phyloP scores from a whole-genome alignment of 2,329 filamentous ascomycete species.

The Bipolaris sorokiniana region DNA sequence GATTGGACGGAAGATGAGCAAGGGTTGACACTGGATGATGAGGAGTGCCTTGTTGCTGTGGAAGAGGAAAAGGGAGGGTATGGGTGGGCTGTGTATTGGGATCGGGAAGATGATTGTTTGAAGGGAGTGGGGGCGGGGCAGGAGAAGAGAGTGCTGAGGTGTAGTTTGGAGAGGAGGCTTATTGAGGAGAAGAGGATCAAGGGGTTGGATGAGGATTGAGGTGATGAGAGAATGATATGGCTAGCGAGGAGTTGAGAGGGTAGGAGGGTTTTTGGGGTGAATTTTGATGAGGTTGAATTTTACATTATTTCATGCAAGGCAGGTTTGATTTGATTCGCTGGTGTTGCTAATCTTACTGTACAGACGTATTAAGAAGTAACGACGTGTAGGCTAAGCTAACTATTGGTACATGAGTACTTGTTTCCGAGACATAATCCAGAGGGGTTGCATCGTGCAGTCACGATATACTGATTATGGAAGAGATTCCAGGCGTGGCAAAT shows the following conservation, averaged over 20 bases:
- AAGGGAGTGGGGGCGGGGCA: conserved; percentile 46
- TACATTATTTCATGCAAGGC: too few species aligned
- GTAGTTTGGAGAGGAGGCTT: conserved; percentile 54
- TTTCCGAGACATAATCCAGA: too few species aligned
- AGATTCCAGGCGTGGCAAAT: too few species aligned
- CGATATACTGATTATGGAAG: too few species aligned
- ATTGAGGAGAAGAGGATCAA: conserved; percentile 25
- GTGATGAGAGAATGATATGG: neutral
- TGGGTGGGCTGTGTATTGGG: conserved; percentile 62
- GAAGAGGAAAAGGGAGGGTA: conserved; percentile 56
- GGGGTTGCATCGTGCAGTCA: too few species aligned
- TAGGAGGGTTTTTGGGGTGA: too few species aligned
- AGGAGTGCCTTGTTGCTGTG: conserved; percentile 63
- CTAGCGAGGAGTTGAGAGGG: neutral
- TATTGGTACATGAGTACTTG: too few species aligned
- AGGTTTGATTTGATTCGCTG: too few species aligned
- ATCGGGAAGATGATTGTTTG: conserved; percentile 55
- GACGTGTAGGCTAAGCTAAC: too few species aligned
- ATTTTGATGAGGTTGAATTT: too few species aligned
- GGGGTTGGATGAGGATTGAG: conserved; percentile 22
- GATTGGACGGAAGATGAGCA: conserved; percentile 72
- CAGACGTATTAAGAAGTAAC: too few species aligned
- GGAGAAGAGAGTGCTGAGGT: conserved; percentile 52
- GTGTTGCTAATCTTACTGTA: too few species aligned
- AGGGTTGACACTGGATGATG: conserved; percentile 60